Conservation (phyloP, 768 basidiomycete genomes). For the Lactarius indigo region DNA sequence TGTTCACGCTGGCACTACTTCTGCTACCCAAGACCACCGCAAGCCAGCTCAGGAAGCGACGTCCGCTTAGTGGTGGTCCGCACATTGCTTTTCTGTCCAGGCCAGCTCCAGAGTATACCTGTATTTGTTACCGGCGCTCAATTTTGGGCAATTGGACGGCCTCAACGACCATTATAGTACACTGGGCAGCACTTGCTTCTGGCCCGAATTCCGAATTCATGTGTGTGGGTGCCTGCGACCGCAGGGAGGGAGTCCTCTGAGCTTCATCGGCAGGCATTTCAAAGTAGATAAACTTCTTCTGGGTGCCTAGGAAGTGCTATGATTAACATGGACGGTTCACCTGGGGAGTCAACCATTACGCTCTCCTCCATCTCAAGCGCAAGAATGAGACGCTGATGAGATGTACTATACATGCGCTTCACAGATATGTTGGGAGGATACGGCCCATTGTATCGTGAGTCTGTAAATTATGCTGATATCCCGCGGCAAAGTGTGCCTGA, state of each 20-base stretch:
- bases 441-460: too few relatives aligned
- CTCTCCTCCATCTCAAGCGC: too few relatives aligned
- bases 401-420: too few relatives aligned
- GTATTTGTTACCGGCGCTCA: neutral
- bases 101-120: neutral
- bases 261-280: neutral
- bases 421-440: too few relatives aligned
- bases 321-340: too few relatives aligned
- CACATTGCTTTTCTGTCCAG: neutral
- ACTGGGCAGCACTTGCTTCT: neutral
- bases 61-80: conserved; percentile 12
- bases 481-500: too few relatives aligned
- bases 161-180: conserved; percentile 3
- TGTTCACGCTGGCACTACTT: conserved; percentile 4
- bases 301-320: too few relatives aligned
- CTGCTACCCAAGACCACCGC: neutral
- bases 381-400: too few relatives aligned
- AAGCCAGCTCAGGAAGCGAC: conserved; percentile 3
- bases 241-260: too few relatives aligned
- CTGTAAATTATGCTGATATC: too few relatives aligned
- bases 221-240: neutral
- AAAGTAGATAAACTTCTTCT: conserved; percentile 11
- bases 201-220: neutral
- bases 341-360: too few relatives aligned
- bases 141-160: neutral